phyloP scores from a whole-genome alignment of 164 flowering plant genomes.

The Vitis cinerea region DNA sequence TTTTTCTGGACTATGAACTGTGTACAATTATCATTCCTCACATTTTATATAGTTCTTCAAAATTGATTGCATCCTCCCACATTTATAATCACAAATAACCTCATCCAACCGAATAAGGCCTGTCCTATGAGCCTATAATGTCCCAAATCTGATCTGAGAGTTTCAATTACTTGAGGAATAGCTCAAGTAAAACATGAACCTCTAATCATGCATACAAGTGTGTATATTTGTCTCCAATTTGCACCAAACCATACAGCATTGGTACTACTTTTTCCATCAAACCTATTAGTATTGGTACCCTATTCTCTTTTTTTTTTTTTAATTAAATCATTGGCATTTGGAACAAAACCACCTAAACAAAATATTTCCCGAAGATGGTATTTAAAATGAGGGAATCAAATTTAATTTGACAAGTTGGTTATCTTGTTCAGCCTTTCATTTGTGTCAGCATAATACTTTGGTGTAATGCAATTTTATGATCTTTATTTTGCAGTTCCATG shows the following conservation, averaged over 20 bases:
- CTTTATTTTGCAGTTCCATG: slow-evolving; percentile 36
- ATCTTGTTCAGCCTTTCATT: not conserved
- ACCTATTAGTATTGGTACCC: no score
- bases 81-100: not conserved
- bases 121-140: not conserved
- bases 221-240: not conserved
- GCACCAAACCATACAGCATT: not conserved
- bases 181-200: no score
- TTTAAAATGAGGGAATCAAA: no score
- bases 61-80: not conserved
- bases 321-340: no score
- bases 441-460: not conserved
- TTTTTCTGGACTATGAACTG: not conserved
- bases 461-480: not conserved
- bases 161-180: not conserved
- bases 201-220: not conserved
- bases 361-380: no score
- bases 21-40: not conserved
- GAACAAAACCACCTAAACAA: no score
- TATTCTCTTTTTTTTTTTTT: no score
- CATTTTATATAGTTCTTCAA: not conserved
- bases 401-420: no score
- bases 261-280: not conserved
- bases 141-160: not conserved
- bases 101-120: not conserved